phyloP scores from a whole-genome alignment of 2,329 filamentous ascomycete genomes.

The Taxawa tesnikishii region DNA sequence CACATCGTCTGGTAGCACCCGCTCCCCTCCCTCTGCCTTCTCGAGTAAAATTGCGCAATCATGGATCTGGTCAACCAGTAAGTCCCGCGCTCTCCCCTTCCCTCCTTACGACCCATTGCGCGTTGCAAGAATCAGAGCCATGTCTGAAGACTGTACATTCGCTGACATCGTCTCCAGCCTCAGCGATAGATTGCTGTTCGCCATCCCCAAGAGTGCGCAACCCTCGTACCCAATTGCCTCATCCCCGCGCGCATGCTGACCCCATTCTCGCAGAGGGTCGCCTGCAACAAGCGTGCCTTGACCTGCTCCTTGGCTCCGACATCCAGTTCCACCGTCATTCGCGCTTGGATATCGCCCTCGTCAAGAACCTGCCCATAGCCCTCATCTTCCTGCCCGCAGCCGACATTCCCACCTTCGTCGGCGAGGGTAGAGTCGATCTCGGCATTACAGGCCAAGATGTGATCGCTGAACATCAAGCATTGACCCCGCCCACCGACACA shows the following conservation, averaged over 20 bases:
- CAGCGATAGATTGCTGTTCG: conserved; percentile 86
- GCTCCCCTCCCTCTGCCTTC: background rate
- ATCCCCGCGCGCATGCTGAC: conserved; percentile 5
- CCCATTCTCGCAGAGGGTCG: conserved; percentile 53
- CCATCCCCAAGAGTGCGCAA: conserved; percentile 89
- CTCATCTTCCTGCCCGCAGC: conserved; percentile 94
- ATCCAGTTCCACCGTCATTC: conserved; percentile 94
- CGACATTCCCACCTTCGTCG: conserved; percentile 95
- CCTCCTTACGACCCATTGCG: conserved; percentile 3
- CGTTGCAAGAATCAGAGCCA: background rate
- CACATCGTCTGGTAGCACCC: background rate
- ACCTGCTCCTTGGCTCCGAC: conserved; percentile 85
- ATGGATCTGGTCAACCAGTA: conserved; percentile 25
- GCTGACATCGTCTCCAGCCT: conserved; percentile 43
- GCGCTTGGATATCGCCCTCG: conserved; percentile 90
- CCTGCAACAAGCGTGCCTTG: conserved; percentile 74
- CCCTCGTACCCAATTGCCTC: conserved; percentile 13
- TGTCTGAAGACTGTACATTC: background rate
- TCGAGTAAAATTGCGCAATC: background rate
- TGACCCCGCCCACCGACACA: conserved; percentile 31
- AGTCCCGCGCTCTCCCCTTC: conserved; percentile 8
- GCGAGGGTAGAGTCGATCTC: conserved; percentile 83
- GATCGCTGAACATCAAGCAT: conserved; percentile 59
- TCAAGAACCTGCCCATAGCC: conserved; percentile 91
- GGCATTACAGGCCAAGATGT: conserved; percentile 93